phyloP scores from a whole-genome alignment of 371 early-diverging fungal species.

The Capniomyces stellatus region DNA sequence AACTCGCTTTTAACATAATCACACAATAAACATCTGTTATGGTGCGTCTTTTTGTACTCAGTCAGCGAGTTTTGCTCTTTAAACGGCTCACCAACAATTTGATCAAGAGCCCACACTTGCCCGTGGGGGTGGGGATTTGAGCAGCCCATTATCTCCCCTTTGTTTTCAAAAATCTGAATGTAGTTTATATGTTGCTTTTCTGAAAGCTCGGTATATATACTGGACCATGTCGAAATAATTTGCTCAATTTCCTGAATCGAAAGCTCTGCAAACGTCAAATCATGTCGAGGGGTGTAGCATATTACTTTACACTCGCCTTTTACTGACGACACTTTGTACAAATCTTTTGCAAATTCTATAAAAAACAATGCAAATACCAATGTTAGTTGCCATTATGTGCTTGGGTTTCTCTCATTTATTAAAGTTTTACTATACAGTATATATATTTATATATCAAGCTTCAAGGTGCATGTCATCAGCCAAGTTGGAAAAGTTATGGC shows the following conservation, averaged over 20 bases:
- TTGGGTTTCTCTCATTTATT: too few species aligned
- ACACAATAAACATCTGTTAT: slow-evolving; percentile 47
- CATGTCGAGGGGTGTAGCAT: slow-evolving; percentile 77
- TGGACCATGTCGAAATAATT: slow-evolving; percentile 62
- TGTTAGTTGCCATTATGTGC: too few species aligned
- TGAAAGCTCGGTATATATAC: slow-evolving; percentile 30
- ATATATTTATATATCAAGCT: too few species aligned
- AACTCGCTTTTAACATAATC: slow-evolving; percentile 52
- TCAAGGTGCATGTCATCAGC: too few species aligned
- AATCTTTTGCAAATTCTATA: slow-evolving; percentile 4
- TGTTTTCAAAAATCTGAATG: slow-evolving; percentile 90
- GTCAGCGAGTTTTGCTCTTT: slow-evolving; percentile 42
- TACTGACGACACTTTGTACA: slow-evolving; percentile 46
- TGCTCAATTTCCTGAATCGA: slow-evolving; percentile 30
- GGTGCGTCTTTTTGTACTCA: slow-evolving; percentile 28
- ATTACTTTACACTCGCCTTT: slow-evolving; percentile 73
- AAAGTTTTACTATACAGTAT: too few species aligned
- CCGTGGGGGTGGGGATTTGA: slow-evolving; percentile 87
- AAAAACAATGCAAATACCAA: not conserved
- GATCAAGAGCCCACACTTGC: slow-evolving; percentile 79
- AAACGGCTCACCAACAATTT: slow-evolving; percentile 56
- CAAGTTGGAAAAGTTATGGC: too few species aligned
- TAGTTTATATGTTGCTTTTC: slow-evolving; percentile 34
- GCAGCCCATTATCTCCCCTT: slow-evolving; percentile 91
- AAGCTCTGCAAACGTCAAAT: slow-evolving; percentile 78